These are phyloP conservation scores for Colletotrichum caudatum DNA, from an alignment of 2,329 filamentous ascomycete species.

Conservation along the genomic window DNA sequence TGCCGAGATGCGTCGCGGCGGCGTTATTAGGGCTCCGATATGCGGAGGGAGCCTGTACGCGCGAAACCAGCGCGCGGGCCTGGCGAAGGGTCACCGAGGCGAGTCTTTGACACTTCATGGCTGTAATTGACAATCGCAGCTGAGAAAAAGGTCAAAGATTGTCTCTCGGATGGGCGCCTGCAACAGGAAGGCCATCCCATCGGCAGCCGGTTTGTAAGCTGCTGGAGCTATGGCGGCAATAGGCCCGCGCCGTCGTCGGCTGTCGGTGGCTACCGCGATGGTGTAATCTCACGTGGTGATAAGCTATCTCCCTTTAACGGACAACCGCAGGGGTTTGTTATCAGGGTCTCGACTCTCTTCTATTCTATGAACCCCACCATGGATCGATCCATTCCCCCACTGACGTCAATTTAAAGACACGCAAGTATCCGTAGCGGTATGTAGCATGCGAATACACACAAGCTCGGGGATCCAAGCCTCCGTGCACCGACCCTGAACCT, in stretches of 20 bases:
- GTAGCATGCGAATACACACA: not conserved
- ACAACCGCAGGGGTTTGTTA: not conserved
- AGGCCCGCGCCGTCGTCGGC: constrained; percentile 18
- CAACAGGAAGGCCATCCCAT: not conserved
- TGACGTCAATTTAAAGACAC: constrained; percentile 39
- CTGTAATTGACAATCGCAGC: not conserved
- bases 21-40: constrained; percentile 17
- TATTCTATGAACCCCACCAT: not conserved
- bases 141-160: not conserved
- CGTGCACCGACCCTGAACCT: constrained; percentile 21
- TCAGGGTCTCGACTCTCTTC: constrained; percentile 7
- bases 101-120: constrained; percentile 43
- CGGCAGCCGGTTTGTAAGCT: constrained; percentile 36
- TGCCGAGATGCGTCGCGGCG: constrained; percentile 14
- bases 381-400: constrained; percentile 11
- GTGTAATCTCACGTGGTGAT: constrained; percentile 41
- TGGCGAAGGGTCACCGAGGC: constrained; percentile 42
- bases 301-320: not conserved
- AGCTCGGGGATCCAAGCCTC: constrained; percentile 1
- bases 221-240: constrained; percentile 20
- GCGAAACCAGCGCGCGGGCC: constrained; percentile 20
- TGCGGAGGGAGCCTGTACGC: constrained; percentile 22
- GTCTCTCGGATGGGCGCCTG: not conserved
- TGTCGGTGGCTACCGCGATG: constrained; percentile 26
- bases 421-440: no score